These are phyloP conservation scores for Rossbeevera mucosa DNA, from an alignment of 768 basidiomycete species.

Conservation along the genomic window DNA sequence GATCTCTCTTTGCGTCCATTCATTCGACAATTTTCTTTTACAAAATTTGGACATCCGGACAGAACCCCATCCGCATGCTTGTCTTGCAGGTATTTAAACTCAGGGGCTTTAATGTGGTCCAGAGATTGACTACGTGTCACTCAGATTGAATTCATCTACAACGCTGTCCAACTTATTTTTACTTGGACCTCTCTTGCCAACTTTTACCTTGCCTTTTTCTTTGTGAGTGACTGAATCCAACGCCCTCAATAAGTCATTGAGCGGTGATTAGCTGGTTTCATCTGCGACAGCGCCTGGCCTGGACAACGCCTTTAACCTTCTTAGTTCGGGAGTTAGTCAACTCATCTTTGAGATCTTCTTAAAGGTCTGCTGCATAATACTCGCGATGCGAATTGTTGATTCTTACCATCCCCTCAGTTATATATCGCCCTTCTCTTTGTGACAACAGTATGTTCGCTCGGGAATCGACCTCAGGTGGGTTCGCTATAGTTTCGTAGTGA, in stretches of 20 bases:
- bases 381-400: slow-evolving; percentile 16
- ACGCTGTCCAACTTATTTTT: slow-evolving; percentile 82
- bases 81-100: slow-evolving; percentile 45
- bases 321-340: slow-evolving; percentile 65
- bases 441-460: slow-evolving; percentile 80
- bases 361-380: slow-evolving; percentile 32
- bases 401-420: slow-evolving; percentile 38
- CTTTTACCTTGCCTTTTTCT: slow-evolving; percentile 93
- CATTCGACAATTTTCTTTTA: slow-evolving; percentile 89
- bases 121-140: not conserved
- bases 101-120: not conserved
- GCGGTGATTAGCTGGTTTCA: slow-evolving; percentile 59
- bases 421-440: slow-evolving; percentile 85
- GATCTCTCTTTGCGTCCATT: slow-evolving; percentile 88
- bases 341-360: slow-evolving; percentile 76
- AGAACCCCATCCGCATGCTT: slow-evolving; percentile 80
- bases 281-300: slow-evolving; percentile 59
- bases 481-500: slow-evolving; percentile 3
- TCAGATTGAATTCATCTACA: slow-evolving; percentile 90
- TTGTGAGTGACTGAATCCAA: slow-evolving; percentile 50
- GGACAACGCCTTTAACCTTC: slow-evolving; percentile 77
- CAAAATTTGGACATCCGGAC: slow-evolving; percentile 89
- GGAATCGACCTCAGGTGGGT: slow-evolving; percentile 73
- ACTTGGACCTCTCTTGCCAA: slow-evolving; percentile 93
- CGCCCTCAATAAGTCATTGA: slow-evolving; percentile 17